phyloP scores from a whole-genome alignment of 352 stramenopile species.

The Phytopythium kandeliae region DNA sequence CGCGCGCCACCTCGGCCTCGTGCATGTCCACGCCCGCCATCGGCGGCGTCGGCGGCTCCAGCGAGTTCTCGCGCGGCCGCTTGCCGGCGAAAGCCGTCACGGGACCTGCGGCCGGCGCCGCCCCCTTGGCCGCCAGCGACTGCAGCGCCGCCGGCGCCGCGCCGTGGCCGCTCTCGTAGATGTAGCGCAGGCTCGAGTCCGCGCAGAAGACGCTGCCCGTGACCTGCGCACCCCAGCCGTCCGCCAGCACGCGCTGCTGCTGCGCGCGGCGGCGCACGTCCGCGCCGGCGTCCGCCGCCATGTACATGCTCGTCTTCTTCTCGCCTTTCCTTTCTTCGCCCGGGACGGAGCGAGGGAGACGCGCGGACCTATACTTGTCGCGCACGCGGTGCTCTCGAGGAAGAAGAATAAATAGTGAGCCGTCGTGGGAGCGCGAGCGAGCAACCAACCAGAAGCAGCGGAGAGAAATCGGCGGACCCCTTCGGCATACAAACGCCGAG shows the following conservation, averaged over 20 bases:
- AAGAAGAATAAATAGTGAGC: conserved; percentile 1
- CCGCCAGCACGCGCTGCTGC: conserved; percentile 59
- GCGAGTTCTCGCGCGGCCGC: conserved; percentile 19
- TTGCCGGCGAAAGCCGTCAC: too few relatives aligned
- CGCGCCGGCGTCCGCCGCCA: background rate
- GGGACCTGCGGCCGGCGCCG: background rate
- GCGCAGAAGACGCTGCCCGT: conserved; percentile 73
- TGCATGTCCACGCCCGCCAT: conserved; percentile 42
- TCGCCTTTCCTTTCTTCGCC: too few relatives aligned
- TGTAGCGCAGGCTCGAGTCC: conserved; percentile 74
- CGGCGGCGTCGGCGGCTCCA: conserved; percentile 5
- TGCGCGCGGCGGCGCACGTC: background rate
- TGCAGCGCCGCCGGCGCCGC: conserved; percentile 6
- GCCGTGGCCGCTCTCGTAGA: conserved; percentile 45
- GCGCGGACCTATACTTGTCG: background rate
- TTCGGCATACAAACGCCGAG: background rate
- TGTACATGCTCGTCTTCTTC: too few relatives aligned
- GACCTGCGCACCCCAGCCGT: conserved; percentile 54
- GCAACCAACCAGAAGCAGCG: too few relatives aligned
- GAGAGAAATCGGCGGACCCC: too few relatives aligned
- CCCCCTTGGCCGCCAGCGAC: background rate
- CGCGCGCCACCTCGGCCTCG: conserved; percentile 57
- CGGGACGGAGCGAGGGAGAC: background rate
- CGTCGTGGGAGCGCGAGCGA: background rate
- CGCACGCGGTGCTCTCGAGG: background rate